Conservation (phyloP, 2,329 filamentous ascomycete species). For the Botryotinia calthae region DNA sequence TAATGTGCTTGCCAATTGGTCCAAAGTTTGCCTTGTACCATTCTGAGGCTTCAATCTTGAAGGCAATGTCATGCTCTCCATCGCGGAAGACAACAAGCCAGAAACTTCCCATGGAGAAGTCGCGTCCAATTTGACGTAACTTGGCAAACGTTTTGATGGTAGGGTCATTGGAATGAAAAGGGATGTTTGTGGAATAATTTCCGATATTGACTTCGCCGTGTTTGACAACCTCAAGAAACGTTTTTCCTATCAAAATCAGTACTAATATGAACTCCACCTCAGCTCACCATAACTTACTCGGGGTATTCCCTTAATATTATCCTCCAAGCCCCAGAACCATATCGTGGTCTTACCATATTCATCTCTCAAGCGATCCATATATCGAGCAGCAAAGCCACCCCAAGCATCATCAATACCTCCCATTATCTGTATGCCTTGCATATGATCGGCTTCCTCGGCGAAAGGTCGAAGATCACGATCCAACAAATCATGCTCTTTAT, state of each 20-base stretch:
- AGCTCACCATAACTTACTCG: conserved; percentile 46
- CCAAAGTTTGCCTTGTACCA: conserved; percentile 50
- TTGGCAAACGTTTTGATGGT: conserved; percentile 54
- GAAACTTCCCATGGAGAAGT: conserved; percentile 76
- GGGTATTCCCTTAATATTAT: conserved; percentile 50
- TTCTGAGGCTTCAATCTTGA: conserved; percentile 59
- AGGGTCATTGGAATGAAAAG: conserved; percentile 74
- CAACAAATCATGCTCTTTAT: conserved; percentile 79
- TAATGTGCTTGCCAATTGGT: conserved; percentile 62
- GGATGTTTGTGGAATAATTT: conserved; percentile 68
- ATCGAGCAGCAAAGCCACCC: conserved; percentile 72
- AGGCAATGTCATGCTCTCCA: conserved; percentile 78
- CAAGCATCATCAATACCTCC: conserved; percentile 73
- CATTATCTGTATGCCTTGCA: conserved; percentile 83
- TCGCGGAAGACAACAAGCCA: conserved; percentile 69
- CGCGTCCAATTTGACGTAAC: conserved; percentile 57
- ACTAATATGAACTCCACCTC: conserved; percentile 4
- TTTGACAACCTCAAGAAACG: conserved; percentile 68
- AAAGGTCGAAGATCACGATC: conserved; percentile 90
- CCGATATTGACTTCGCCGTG: conserved; percentile 67
- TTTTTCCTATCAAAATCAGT: conserved; percentile 49
- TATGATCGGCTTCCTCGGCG: conserved; percentile 86
- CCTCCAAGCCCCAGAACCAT: conserved; percentile 83
- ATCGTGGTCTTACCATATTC: conserved; percentile 86
- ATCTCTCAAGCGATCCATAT: conserved; percentile 76